phyloP scores from a whole-genome alignment of 176 grass and related monocot genomes.

The Aegilops tauschii region DNA sequence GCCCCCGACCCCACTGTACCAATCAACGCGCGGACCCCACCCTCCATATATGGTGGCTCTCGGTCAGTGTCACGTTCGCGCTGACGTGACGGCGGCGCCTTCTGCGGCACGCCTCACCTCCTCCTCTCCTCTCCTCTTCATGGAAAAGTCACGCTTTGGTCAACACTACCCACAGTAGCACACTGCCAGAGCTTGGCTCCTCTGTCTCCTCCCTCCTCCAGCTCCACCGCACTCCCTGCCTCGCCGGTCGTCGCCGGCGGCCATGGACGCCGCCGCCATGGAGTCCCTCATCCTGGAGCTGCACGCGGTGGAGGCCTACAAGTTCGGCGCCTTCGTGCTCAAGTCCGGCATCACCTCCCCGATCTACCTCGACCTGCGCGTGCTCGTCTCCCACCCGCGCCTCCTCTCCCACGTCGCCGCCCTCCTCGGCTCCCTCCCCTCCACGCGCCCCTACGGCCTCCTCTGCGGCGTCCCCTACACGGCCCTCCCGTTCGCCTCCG shows the following conservation, averaged over 20 bases:
- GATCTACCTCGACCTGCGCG: constrained; percentile 92
- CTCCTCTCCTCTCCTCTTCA: too few species aligned
- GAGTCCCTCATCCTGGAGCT: constrained; percentile 74
- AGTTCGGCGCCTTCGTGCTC: constrained; percentile 85
- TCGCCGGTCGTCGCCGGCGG: not conserved
- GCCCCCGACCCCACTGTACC: too few species aligned
- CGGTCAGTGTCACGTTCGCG: not conserved
- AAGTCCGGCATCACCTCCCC: constrained; percentile 92
- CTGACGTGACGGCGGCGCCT: not conserved
- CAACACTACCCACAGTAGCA: not conserved
- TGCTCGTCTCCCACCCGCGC: constrained; percentile 74
- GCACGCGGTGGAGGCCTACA: constrained; percentile 75
- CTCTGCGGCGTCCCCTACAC: constrained; percentile 96
- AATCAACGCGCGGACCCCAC: too few species aligned
- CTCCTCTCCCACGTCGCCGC: constrained; percentile 59
- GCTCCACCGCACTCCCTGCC: not conserved
- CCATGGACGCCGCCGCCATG: constrained; percentile 51
- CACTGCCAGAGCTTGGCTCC: not conserved
- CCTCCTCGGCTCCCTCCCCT: constrained; percentile 52
- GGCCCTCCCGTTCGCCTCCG: constrained; percentile 79
- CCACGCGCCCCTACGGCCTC: constrained; percentile 57
- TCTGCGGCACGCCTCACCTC: not conserved
- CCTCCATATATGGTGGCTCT: too few species aligned
- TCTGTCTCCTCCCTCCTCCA: not conserved
- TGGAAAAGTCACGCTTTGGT: not conserved